phyloP scores from a whole-genome alignment of 768 basidiomycete species.

The Sistotremastrum suecicum region DNA sequence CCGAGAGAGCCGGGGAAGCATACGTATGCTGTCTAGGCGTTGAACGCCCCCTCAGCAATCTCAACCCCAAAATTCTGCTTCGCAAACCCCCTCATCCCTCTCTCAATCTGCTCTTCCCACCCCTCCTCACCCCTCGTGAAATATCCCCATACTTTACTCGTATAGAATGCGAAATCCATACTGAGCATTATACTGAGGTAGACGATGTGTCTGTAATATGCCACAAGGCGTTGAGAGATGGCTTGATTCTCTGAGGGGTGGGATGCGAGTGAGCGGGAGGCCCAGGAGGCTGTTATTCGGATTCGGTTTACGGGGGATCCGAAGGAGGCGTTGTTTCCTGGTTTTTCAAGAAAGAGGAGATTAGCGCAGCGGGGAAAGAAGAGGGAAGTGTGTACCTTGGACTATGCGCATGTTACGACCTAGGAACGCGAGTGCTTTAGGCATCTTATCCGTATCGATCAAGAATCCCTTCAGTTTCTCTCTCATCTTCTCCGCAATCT shows the following conservation, averaged over 20 bases:
- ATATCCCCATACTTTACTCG: conserved; percentile 33
- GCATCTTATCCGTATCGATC: conserved; percentile 63
- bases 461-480: conserved; percentile 50
- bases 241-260: conserved; percentile 23
- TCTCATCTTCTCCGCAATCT: conserved; percentile 56
- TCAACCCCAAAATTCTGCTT: conserved; percentile 70
- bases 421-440: conserved; percentile 61
- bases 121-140: conserved; percentile 33
- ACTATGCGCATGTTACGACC: conserved; percentile 60
- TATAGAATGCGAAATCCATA: conserved; percentile 63
- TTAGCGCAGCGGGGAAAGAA: neutral
- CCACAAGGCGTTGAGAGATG: conserved; percentile 27
- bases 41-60: conserved; percentile 41
- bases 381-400: conserved; percentile 15
- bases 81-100: conserved; percentile 59
- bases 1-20: too few species aligned
- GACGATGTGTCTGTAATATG: conserved; percentile 43
- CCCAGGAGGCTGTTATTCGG: conserved; percentile 79
- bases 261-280: conserved; percentile 49
- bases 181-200: conserved; percentile 54
- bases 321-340: conserved; percentile 70
- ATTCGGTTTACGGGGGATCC: conserved; percentile 83
- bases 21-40: too few species aligned
- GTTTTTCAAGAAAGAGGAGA: conserved; percentile 15
- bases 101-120: conserved; percentile 77